Base-by-base conservation (phyloP, 2,329 filamentous ascomycete genomes). In the Colletotrichum salicis region DNA sequence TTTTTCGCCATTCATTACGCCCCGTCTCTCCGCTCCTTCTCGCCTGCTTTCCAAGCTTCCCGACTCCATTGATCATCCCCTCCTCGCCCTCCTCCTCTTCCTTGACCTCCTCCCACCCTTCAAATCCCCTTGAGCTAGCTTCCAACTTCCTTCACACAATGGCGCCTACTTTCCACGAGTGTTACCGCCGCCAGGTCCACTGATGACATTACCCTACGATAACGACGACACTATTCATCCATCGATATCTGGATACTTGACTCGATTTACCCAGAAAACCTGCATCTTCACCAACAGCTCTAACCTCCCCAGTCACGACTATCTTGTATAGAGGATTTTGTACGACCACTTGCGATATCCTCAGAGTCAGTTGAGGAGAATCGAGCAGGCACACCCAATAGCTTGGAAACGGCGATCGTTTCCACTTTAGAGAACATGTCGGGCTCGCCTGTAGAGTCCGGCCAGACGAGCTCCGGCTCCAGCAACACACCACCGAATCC, bases 1-100 rank as follows among this genome's bases (percentile, higher is more conserved):
- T 54, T 59, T 64, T 69, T 64, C 58, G 69, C 59, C 58, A 69
- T 69, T 69, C 64, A 63, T 63, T 63, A 68, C 64, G 64, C 68
- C 41, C 64, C 41, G 22, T 69, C 65, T 60, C 58, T 71, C 69
- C 69, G 65, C 69, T 24, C 24, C 65, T 71, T 69, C 69, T n/a
- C 69, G 69, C 58, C 64, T 48, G 64, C 59, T 63, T 67, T 66
- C n/a, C n/a, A 33, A 63, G 37, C 57, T 63, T 48, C 41, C 59
- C 59, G 27, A 45, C 59, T 55, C 69, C 58, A 68, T 68, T 68
- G 59, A 71, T 71, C 65, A 63, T 35, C 60, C 24, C 61, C 55
- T 56, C 59, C 59, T 63, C 41, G 41, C 54, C 59, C 22, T n/a
- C 59, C 55, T 63, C 27, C 60, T 63, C 45, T 27, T 27, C 41